These are phyloP conservation scores for Umbilicaria muhlenbergii DNA, from an alignment of 495 filamentous ascomycete genomes.

Conservation along the genomic window DNA sequence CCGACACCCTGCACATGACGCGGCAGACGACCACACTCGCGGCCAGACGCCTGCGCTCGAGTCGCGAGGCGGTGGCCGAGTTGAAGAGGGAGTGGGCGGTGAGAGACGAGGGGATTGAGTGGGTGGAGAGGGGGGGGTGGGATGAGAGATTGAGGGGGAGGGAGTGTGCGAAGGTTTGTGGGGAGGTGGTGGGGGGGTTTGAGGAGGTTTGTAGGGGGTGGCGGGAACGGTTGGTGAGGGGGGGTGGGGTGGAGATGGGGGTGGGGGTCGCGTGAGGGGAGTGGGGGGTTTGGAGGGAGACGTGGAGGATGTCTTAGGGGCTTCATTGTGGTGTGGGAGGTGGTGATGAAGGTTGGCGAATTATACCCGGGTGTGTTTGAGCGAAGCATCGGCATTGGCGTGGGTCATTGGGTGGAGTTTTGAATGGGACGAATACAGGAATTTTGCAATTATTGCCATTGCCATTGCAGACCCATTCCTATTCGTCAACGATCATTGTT, in stretches of 20 bases:
- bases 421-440: no score
- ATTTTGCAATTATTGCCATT: no score
- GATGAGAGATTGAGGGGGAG: slow-evolving; percentile 35
- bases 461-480: no score
- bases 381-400: no score
- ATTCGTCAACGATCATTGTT: no score
- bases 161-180: slow-evolving; percentile 66
- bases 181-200: slow-evolving; percentile 60
- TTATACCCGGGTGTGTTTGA: no score
- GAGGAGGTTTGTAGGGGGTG: slow-evolving; percentile 55
- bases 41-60: slow-evolving; percentile 53
- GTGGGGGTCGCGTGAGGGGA: background rate
- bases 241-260: background rate
- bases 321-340: no score
- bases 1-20: slow-evolving; percentile 91
- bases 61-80: slow-evolving; percentile 68
- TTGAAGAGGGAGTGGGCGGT: slow-evolving; percentile 38
- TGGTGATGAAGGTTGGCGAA: no score
- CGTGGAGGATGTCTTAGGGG: background rate
- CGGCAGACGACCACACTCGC: slow-evolving; percentile 72
- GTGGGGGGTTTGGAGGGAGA: background rate
- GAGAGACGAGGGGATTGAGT: slow-evolving; percentile 38
- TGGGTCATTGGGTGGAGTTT: no score
- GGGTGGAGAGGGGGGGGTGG: slow-evolving; percentile 30
- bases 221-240: slow-evolving; percentile 17